Evolutionary conservation across 2,329 filamentous ascomycete genomes (phyloP), one percentile per base, ranked within the genome.

Genomic region (Xylaria sp.): DNA sequence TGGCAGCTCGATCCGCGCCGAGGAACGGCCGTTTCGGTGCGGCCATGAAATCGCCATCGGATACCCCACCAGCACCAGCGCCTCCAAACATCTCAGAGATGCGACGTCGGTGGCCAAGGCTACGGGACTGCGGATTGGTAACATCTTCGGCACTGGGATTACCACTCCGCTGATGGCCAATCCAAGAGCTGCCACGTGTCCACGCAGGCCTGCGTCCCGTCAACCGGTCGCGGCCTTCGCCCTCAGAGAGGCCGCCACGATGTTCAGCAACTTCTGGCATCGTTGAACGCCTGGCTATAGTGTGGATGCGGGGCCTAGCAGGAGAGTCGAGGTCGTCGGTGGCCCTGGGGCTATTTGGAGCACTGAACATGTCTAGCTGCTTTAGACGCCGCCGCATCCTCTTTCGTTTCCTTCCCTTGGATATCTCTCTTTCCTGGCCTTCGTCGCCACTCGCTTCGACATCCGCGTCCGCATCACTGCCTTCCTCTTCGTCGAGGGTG

Each of bases 391-490:
- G 82, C 56, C 82, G 80, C 63, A 79, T 86, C 67, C 83, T 85
- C 60, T 84, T 82, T 71, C 86, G 87, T 71, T 81, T 86, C 72
- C 83, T 89, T 26, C 77, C 78, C 57, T 81, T 82, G 1, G 72
- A 64, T 22, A 72, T 66, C 48, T 77, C 58, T 76, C 13, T 74
- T 68, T n/a, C 72, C 65, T 17, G 75, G 74, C n/a, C 81, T 67
- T 96, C 92, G 48, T 92, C 91, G 0, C 87, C 90, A 41, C 91
- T 96, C 68, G 94, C 91, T 69, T 96, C 92, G 1, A 88, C 90
- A 69, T 94, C 91, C 1, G 89, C 85, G 69, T 94, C 91, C 1
- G 89, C 85, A 69, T 92, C 90, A 69, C 86, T 90, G 18, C 84
- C 85, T 57, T 80, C 81, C 54, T 82, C 81, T 21, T 76, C 76